These are phyloP conservation scores for Monilinia laxa DNA, from an alignment of 2,329 filamentous ascomycete species.

Conservation along the genomic window DNA sequence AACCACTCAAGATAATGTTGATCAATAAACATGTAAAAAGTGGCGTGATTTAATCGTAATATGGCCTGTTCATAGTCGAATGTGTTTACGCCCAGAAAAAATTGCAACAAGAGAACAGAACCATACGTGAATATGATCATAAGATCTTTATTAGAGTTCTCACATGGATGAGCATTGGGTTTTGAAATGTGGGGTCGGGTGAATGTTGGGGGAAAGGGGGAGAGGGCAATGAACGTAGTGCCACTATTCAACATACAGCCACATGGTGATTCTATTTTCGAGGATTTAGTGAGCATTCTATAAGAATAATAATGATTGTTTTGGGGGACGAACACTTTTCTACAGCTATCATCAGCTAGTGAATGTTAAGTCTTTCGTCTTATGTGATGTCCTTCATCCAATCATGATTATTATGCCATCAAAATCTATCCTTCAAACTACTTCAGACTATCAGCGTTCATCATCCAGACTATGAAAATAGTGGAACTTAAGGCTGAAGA, in stretches of 20 bases:
- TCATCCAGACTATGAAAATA: no score
- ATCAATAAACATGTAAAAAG: constrained; percentile 13
- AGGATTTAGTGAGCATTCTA: not conserved
- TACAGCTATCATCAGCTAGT: not conserved
- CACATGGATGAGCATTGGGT: not conserved
- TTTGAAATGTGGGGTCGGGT: not conserved
- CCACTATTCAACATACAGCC: not conserved
- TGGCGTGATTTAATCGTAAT: constrained; percentile 20
- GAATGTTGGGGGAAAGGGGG: not conserved
- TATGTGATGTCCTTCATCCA: no score
- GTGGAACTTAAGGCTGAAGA: no score
- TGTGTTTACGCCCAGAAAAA: not conserved
- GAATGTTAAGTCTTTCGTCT: not conserved
- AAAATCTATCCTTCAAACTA: no score
- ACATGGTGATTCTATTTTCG: not conserved
- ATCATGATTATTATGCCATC: no score
- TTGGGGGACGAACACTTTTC: not conserved
- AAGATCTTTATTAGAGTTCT: not conserved
- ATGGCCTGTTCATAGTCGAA: constrained; percentile 15
- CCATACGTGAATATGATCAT: not conserved
- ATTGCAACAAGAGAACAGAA: not conserved
- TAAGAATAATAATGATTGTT: not conserved
- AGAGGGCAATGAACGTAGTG: not conserved
- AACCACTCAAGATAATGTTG: not conserved
- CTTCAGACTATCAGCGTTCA: no score